phyloP scores from a whole-genome alignment of 2,329 filamentous ascomycete species.

The Colletotrichum somersetense region DNA sequence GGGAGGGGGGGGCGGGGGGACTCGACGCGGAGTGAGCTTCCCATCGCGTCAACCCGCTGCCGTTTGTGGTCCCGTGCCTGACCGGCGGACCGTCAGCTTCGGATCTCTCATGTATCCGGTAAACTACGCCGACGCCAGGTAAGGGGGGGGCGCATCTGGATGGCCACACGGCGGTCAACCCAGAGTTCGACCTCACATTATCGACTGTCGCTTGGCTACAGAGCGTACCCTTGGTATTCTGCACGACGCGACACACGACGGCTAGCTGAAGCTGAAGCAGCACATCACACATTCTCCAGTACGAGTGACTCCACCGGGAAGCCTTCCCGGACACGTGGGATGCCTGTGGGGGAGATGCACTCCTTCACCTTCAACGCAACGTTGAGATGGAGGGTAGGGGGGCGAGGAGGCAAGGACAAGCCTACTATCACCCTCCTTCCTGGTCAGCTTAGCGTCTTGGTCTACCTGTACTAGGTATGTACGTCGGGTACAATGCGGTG shows the following conservation, averaged over 20 bases:
- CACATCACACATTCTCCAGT: conserved; percentile 20
- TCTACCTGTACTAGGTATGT: not conserved
- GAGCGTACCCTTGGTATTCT: conserved; percentile 24
- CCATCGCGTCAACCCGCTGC: conserved; percentile 14
- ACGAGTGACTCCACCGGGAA: conserved; percentile 24
- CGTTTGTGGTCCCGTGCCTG: conserved; percentile 13
- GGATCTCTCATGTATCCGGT: not conserved
- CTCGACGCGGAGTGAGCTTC: conserved; percentile 8
- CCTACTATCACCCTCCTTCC: not conserved
- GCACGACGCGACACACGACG: too few species aligned
- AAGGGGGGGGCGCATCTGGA: not conserved
- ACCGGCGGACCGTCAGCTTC: conserved; percentile 10
- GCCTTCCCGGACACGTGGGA: conserved; percentile 38
- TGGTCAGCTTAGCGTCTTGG: not conserved
- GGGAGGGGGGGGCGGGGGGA: too few species aligned
- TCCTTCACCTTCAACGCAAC: too few species aligned
- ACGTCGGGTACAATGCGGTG: not conserved
- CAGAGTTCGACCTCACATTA: conserved; percentile 20
- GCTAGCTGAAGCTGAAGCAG: conserved; percentile 34
- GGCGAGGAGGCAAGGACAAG: conserved; percentile 1
- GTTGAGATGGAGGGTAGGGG: too few species aligned
- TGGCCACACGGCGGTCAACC: conserved; percentile 14
- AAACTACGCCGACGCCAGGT: conserved; percentile 27
- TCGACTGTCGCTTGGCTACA: not conserved
- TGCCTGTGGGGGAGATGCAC: conserved; percentile 25